Percentiles rank a stretch among this genome's conserved stretches.
These are phyloP conservation scores for Sclerotinia sclerotiorum DNA, from an alignment of 2,329 filamentous ascomycete species.

Conservation along the genomic window DNA sequence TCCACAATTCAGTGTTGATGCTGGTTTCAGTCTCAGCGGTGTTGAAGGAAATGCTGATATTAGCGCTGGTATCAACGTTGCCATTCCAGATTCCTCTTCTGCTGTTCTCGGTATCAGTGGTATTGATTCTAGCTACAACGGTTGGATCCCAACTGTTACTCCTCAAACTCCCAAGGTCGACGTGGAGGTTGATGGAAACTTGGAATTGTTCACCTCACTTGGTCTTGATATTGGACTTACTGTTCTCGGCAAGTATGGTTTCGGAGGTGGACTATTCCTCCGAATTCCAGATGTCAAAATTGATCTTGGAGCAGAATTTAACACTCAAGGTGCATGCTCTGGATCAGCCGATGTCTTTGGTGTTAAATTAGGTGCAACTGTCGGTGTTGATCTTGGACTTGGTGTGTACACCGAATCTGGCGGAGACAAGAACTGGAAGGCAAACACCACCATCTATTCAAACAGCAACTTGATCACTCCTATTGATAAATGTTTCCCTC, in stretches of 20 bases:
- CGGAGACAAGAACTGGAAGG: conserved; percentile 16
- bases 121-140: conserved; percentile 13
- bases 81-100: conserved; percentile 20
- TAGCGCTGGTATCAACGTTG: conserved; percentile 3
- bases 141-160: conserved; percentile 20
- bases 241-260: conserved; percentile 15
- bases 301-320: conserved; percentile 18
- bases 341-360: conserved; percentile 20
- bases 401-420: conserved; percentile 19
- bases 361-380: conserved; percentile 16
- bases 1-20: conserved; percentile 24
- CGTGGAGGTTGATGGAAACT: conserved; percentile 20
- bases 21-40: conserved; percentile 16
- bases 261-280: conserved; percentile 20
- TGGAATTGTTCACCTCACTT: conserved; percentile 15
- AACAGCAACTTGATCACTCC: conserved; percentile 18
- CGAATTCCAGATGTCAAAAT: conserved; percentile 15
- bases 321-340: conserved; percentile 21
- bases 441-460: conserved; percentile 2
- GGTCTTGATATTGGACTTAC: conserved; percentile 21
- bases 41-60: conserved; percentile 15
- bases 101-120: conserved; percentile 17
- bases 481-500: conserved; percentile 21
- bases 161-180: conserved; percentile 17
- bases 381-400: conserved; percentile 16